phyloP scores from a whole-genome alignment of 352 stramenopile genomes.

The Pythium sp. region DNA sequence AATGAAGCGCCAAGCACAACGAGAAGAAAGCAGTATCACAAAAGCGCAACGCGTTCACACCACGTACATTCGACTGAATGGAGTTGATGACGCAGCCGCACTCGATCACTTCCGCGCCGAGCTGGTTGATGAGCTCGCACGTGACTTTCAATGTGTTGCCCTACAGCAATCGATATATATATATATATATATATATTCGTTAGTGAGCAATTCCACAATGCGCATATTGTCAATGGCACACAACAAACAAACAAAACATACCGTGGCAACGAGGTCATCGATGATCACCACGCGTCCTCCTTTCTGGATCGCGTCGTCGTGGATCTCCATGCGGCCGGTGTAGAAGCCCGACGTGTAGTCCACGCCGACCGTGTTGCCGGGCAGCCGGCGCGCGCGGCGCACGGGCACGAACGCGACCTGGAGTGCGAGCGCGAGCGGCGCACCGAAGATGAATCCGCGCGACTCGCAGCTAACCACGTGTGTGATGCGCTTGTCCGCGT shows the following conservation, averaged over 20 bases:
- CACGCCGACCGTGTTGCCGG: slow-evolving; percentile 69
- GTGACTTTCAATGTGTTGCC: slow-evolving; percentile 81
- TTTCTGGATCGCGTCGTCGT: slow-evolving; percentile 72
- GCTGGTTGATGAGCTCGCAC: slow-evolving; percentile 66
- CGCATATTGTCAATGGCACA: not conserved
- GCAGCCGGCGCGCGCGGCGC: slow-evolving; percentile 56
- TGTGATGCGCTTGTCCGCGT: slow-evolving; percentile 55
- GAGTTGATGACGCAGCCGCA: slow-evolving; percentile 80
- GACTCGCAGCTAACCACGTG: slow-evolving; percentile 82
- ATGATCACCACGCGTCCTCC: slow-evolving; percentile 75
- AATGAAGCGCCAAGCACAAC: not conserved
- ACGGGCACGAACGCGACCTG: slow-evolving; percentile 70
- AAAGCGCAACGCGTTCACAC: not conserved
- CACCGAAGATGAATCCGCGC: slow-evolving; percentile 79
- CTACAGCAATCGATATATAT: slow-evolving; percentile 21
- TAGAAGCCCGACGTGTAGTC: slow-evolving; percentile 81
- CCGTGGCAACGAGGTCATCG: slow-evolving; percentile 77
- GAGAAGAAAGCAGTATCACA: not conserved
- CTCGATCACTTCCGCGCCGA: slow-evolving; percentile 71
- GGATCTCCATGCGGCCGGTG: slow-evolving; percentile 73
- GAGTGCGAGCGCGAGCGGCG: slow-evolving; percentile 66
- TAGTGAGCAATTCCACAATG: not conserved
- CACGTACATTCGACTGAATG: slow-evolving; percentile 42
- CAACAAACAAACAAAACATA: slow-evolving; percentile 17
- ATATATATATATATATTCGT: slow-evolving; percentile 10